These are phyloP conservation scores for Entomortierella chlamydospora DNA, from an alignment of 192 early-diverging fungal species.

Conservation along the genomic window DNA sequence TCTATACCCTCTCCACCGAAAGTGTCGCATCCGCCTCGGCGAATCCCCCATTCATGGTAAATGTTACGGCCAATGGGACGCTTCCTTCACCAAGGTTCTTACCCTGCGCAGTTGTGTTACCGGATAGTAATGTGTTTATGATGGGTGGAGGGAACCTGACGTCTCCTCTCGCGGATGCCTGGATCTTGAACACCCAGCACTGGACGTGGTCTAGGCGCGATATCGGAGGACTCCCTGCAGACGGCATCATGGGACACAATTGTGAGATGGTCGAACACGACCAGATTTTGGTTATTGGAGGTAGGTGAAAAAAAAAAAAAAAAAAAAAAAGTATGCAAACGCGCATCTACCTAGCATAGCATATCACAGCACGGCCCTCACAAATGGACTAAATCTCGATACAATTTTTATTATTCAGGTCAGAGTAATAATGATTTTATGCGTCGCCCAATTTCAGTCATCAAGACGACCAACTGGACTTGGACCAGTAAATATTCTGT, in stretches of 20 bases:
- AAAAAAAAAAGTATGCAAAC: background rate
- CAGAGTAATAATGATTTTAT: slow-evolving; percentile 6
- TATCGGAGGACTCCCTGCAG: slow-evolving; percentile 14
- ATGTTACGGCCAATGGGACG: background rate
- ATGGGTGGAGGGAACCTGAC: slow-evolving; percentile 21
- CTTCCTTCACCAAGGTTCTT: slow-evolving; percentile 20
- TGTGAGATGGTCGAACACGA: slow-evolving; percentile 17
- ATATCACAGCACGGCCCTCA: too few relatives aligned
- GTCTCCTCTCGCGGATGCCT: slow-evolving; percentile 20
- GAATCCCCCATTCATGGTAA: slow-evolving; percentile 10
- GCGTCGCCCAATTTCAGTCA: slow-evolving; percentile 16
- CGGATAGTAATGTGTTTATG: slow-evolving; percentile 28
- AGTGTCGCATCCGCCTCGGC: slow-evolving; percentile 3
- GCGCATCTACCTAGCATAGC: background rate
- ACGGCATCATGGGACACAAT: slow-evolving; percentile 41
- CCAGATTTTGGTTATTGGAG: slow-evolving; percentile 47
- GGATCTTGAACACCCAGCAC: slow-evolving; percentile 33
- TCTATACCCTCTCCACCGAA: slow-evolving; percentile 23
- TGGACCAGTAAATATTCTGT: slow-evolving; percentile 12
- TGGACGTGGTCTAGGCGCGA: slow-evolving; percentile 28
- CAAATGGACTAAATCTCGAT: too few relatives aligned
- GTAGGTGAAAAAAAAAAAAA: slow-evolving; percentile 13
- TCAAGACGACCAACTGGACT: slow-evolving; percentile 10
- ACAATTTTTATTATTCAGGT: too few relatives aligned
- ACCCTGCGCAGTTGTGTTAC: slow-evolving; percentile 27